Percentiles rank a stretch among this genome's conserved stretches.
Conservation (phyloP, 2,329 filamentous ascomycete genomes). For the Westerdykella ornata region DNA sequence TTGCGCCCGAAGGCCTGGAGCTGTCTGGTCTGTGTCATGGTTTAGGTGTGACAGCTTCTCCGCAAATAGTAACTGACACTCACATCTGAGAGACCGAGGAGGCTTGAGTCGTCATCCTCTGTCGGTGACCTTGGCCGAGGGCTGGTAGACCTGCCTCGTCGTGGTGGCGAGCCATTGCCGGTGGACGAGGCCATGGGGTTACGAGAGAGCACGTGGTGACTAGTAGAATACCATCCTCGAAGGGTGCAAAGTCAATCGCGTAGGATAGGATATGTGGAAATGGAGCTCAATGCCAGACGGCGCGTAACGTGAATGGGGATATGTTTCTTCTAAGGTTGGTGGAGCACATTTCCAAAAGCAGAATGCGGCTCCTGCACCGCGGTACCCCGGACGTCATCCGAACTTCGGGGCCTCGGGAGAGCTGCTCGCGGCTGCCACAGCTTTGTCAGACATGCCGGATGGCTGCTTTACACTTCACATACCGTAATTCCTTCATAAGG, state of each 20-base stretch:
- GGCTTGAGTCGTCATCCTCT: conserved; percentile 24
- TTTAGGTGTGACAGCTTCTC: conserved; percentile 13
- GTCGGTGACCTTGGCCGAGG: conserved; percentile 22
- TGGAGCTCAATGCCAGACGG: too few relatives aligned
- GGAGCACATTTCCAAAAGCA: background rate
- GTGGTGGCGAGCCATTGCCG: conserved; percentile 25
- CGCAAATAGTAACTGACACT: conserved; percentile 1
- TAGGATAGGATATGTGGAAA: too few relatives aligned
- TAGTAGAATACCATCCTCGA: too few relatives aligned
- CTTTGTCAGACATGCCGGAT: too few relatives aligned
- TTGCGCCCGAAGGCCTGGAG: conserved; percentile 91
- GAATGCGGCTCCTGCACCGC: background rate
- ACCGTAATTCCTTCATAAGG: too few relatives aligned
- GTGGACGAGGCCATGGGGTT: conserved; percentile 25
- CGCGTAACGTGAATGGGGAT: too few relatives aligned
- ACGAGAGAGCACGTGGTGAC: background rate
- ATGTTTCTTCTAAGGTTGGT: too few relatives aligned
- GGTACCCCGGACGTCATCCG: background rate
- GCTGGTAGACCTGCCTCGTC: conserved; percentile 26
- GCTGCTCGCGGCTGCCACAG: too few relatives aligned
- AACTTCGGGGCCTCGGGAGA: background rate
- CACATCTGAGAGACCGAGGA: conserved; percentile 31
- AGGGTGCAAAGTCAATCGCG: too few relatives aligned
- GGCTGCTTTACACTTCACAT: too few relatives aligned
- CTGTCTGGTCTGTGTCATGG: conserved; percentile 61